phyloP scores from a whole-genome alignment of 2,329 filamentous ascomycete species.

The Penicillium sp. region DNA sequence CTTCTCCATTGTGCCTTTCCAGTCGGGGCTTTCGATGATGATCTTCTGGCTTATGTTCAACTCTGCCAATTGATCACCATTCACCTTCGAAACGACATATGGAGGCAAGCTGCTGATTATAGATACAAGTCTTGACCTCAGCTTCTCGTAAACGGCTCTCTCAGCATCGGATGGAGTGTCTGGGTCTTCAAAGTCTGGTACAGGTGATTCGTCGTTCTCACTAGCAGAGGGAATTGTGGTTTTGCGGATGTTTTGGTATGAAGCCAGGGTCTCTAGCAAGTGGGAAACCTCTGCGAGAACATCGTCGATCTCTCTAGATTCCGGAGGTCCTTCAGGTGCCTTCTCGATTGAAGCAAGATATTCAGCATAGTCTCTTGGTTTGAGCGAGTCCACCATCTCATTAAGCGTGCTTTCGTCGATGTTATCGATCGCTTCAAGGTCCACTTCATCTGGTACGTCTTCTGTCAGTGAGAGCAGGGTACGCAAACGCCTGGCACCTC shows the following conservation, averaged over 20 bases:
- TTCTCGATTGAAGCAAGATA: constrained; percentile 22
- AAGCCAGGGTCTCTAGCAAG: constrained; percentile 61
- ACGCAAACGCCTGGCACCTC: constrained; percentile 40
- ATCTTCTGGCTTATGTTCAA: constrained; percentile 80
- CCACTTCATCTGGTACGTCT: constrained; percentile 11
- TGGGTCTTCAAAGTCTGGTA: constrained; percentile 40
- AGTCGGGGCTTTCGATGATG: constrained; percentile 70
- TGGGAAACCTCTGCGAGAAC: constrained; percentile 60
- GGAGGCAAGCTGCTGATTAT: constrained; percentile 77
- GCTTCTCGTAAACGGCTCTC: constrained; percentile 64
- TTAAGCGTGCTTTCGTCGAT: constrained; percentile 43
- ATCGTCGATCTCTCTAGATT: constrained; percentile 50
- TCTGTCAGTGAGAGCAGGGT: constrained; percentile 35
- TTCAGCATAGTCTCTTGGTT: constrained; percentile 36
- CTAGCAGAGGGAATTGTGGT: constrained; percentile 34
- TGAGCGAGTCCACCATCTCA: constrained; percentile 45
- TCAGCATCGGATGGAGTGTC: constrained; percentile 59
- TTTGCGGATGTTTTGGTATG: constrained; percentile 62
- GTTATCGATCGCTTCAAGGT: constrained; percentile 34
- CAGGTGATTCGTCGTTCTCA: constrained; percentile 33
- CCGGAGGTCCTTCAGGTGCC: constrained; percentile 33
- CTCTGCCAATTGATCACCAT: constrained; percentile 81
- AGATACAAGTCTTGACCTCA: constrained; percentile 73
- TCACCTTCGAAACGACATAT: constrained; percentile 80
- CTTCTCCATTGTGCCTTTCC: constrained; percentile 79